A percentile compares a stretch with the other conserved stretches of the same genome.
Evolutionary conservation across 805 yeast genomes (phyloP).

Genomic region (Metschnikowia shivogae): DNA sequence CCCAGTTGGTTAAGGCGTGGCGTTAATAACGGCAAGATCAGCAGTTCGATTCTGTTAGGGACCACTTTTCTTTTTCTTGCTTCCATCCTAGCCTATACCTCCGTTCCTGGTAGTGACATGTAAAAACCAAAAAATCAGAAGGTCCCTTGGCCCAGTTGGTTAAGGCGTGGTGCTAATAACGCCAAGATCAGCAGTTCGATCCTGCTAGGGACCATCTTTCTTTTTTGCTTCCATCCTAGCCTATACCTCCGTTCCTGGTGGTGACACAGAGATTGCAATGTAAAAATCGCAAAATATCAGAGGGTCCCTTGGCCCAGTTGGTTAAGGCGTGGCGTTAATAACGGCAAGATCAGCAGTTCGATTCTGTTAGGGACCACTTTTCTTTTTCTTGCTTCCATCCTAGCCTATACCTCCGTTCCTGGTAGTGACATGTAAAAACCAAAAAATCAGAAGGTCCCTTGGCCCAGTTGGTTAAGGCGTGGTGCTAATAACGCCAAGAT

Average conservation of each 20-base stretch:
- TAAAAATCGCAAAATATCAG: no score
- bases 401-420: no score
- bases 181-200: constrained; percentile 80
- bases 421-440: no score
- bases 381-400: no score
- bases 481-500: constrained; percentile 59
- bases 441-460: constrained; percentile 34
- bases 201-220: constrained; percentile 74
- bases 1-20: constrained; percentile 54
- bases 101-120: no score
- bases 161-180: constrained; percentile 53
- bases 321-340: constrained; percentile 53
- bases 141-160: constrained; percentile 56
- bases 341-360: constrained; percentile 78
- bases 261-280: no score
- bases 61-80: constrained; percentile 44
- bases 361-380: constrained; percentile 78
- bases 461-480: constrained; percentile 54
- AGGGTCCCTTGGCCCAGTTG: constrained; percentile 56
- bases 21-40: constrained; percentile 62
- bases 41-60: constrained; percentile 89
- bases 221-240: not conserved
- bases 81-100: no score
- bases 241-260: no score
- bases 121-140: not conserved